phyloP scores from a whole-genome alignment of 805 yeast species.

The Kuraishia capsulata region DNA sequence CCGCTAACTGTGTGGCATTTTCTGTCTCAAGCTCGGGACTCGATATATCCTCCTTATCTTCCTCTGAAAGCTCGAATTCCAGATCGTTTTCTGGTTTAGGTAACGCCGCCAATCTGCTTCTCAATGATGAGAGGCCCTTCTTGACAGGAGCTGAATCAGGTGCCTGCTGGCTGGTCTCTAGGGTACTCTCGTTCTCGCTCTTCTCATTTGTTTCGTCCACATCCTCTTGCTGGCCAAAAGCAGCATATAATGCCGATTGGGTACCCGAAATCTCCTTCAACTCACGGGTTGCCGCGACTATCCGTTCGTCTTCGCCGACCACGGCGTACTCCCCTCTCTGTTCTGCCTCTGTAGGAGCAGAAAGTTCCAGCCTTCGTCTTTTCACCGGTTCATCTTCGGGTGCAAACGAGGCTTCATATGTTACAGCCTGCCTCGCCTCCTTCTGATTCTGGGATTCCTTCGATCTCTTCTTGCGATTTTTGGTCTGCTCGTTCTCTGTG shows the following conservation, averaged over 20 bases:
- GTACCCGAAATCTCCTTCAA: slow-evolving; percentile 20
- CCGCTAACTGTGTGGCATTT: slow-evolving; percentile 5
- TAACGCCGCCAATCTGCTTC: slow-evolving; percentile 10
- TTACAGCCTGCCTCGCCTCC: slow-evolving; percentile 9
- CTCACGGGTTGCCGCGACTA: slow-evolving; percentile 24
- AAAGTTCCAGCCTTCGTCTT: slow-evolving; percentile 26
- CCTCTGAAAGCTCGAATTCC: slow-evolving; percentile 28
- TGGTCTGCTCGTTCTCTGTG: slow-evolving; percentile 26
- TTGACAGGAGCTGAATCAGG: neutral
- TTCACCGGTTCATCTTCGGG: slow-evolving; percentile 17
- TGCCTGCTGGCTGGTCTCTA: no score
- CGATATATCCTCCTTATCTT: slow-evolving; percentile 10
- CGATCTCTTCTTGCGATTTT: slow-evolving; percentile 21
- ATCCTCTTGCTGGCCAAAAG: slow-evolving; percentile 1
- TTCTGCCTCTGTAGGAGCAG: slow-evolving; percentile 22
- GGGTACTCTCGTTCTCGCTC: slow-evolving; percentile 1
- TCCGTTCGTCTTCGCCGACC: slow-evolving; percentile 22
- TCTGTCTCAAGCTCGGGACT: slow-evolving; percentile 1
- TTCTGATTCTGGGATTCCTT: slow-evolving; percentile 16
- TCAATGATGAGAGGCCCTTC: slow-evolving; percentile 9
- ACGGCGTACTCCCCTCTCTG: slow-evolving; percentile 8
- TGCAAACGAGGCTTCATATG: slow-evolving; percentile 11
- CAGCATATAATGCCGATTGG: slow-evolving; percentile 26
- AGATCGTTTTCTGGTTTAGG: slow-evolving; percentile 29
- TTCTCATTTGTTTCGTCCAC: slow-evolving; percentile 7